Evolutionary conservation across 495 filamentous ascomycete genomes (phyloP), one percentile per base, ranked within the genome.

Genomic region (Penicillium pulvis): DNA sequence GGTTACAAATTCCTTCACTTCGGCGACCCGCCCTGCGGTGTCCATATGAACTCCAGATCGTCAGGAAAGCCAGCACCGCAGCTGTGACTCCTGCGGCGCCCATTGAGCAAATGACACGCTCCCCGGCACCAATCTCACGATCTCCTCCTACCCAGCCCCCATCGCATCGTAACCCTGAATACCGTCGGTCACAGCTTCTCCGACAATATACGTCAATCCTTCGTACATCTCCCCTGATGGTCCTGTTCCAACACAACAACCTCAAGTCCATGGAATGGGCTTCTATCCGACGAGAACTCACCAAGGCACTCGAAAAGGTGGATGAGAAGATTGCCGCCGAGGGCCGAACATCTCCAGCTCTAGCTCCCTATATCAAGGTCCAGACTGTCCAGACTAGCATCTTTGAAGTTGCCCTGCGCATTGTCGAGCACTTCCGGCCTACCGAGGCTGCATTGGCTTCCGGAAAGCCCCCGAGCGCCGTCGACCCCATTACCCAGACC

Each of bases 221-320:
- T 59, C 91, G 90, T 44, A 92, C 92, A 39, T 87, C 90, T 17
- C 92, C 94, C 46, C 75, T 98, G 24, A 87, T 96, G 67, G 83
- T 98, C 57, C 79, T 98, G 65, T 93, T 98, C 81, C 93, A 98
- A 75, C 94, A 98, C 82, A 96, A 93, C 82, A 98, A 97, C 73
- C 79, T 98, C 51, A 89, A 87, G 52, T 85, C 92, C 5, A 78
- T 80, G 42, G 94, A 98, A 83, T 97, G 92, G 93, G 80, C 85
- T 30, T 86, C 87, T 12, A 84, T 98, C 56, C 83, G 94, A 53
- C 87, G 94, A 54, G 95, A 98, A 75, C 76, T 98, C 19, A 70
- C 73, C 23, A 74, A 74, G 6, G 92, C 91, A 1, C 71, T 98
- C 16, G 67, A 72, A 24, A 90, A 87, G 51, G 83, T 90, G 3